These are phyloP conservation scores for Iberis amara DNA, from an alignment of 441 rosid genomes.

Conservation along the genomic window DNA sequence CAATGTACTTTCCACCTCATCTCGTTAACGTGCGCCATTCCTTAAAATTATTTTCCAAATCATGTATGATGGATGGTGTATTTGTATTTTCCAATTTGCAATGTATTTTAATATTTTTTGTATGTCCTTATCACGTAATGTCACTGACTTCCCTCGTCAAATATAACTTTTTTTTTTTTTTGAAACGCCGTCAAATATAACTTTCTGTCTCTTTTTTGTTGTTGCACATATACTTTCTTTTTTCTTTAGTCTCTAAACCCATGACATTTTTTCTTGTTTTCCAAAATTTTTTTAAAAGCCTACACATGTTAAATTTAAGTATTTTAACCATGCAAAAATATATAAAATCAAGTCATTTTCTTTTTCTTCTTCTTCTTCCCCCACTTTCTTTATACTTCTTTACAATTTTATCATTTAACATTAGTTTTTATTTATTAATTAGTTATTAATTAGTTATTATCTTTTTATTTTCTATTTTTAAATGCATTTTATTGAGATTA, in stretches of 20 bases:
- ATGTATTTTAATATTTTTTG: not conserved
- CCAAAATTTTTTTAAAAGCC: no score
- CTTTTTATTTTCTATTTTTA: no score
- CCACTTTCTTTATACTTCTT: no score
- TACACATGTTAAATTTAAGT: no score
- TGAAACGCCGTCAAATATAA: conserved; percentile 2
- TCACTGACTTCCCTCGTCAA: conserved; percentile 20
- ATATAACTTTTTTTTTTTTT: not conserved
- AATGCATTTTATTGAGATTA: no score
- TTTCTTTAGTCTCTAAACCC: not conserved
- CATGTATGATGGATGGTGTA: not conserved
- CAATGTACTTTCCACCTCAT: conserved; percentile 20
- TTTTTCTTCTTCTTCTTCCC: no score
- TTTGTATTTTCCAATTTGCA: conserved; percentile 22
- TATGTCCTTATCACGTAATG: conserved; percentile 25
- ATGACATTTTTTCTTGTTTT: no score
- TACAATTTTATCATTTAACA: no score
- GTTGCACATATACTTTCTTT: not conserved
- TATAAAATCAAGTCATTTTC: no score
- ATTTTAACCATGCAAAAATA: no score
- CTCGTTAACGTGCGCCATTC: conserved; percentile 14
- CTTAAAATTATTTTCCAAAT: conserved; percentile 10
- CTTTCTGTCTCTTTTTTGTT: not conserved
- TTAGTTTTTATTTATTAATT: no score
- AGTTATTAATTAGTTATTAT: no score